Percentiles rank a stretch among this genome's conserved stretches.
These are phyloP conservation scores for Sarcodon sp. DNA, from an alignment of 768 basidiomycete species.

Conservation along the genomic window DNA sequence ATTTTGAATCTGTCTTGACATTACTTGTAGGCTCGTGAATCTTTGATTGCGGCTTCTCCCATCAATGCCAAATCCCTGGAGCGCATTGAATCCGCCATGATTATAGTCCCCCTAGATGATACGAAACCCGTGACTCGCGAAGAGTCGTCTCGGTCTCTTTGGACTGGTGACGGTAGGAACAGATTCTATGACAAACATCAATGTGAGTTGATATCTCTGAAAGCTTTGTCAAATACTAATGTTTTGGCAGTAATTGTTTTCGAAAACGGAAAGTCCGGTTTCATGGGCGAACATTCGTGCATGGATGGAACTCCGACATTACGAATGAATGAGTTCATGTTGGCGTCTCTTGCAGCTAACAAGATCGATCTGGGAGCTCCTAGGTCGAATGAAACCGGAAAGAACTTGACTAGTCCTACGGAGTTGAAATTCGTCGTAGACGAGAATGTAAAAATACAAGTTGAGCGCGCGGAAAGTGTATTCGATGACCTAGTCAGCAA, in stretches of 20 bases:
- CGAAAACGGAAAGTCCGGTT: conserved; percentile 89
- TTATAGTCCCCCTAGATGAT: conserved; percentile 81
- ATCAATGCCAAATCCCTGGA: conserved; percentile 55
- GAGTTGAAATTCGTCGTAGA: conserved; percentile 68
- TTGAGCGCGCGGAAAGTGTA: conserved; percentile 45
- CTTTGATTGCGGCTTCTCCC: conserved; percentile 50
- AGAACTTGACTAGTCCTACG: conserved; percentile 36
- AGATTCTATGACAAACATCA: conserved; percentile 74
- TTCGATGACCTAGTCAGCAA: conserved; percentile 66
- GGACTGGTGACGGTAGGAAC: conserved; percentile 74
- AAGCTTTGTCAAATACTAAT: background rate
- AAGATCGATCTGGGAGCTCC: conserved; percentile 67
- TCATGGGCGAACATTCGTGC: conserved; percentile 79
- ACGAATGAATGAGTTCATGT: conserved; percentile 87
- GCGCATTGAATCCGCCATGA: conserved; percentile 82
- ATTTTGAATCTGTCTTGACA: conserved; percentile 6
- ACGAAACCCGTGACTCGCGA: conserved; percentile 70
- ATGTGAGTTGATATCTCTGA: conserved; percentile 30
- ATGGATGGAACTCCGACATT: conserved; percentile 95
- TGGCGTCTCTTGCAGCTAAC: conserved; percentile 58
- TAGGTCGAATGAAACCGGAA: conserved; percentile 18
- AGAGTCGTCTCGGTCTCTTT: conserved; percentile 67
- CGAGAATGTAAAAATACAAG: conserved; percentile 31
- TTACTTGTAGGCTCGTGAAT: conserved; percentile 32
- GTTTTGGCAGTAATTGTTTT: conserved; percentile 69